Conservation (phyloP, 148 eudicot genomes). For the Rhododendron griersonianum region DNA sequence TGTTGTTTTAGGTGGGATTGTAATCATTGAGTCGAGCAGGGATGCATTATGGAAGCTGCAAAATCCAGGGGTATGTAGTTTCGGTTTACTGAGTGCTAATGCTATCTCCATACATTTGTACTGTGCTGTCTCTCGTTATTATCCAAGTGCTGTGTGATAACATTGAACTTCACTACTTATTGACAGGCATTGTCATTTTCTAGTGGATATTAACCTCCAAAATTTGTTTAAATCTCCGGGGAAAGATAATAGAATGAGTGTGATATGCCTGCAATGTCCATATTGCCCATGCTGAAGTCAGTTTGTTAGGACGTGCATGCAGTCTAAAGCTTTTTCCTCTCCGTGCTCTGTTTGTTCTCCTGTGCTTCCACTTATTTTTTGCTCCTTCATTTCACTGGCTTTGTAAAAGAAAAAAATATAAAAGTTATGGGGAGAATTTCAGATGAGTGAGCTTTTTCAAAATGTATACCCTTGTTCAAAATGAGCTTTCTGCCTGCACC, state of each 20-base stretch:
- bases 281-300: background rate
- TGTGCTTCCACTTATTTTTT: background rate
- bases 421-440: background rate
- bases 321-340: background rate
- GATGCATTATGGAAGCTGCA: constrained; percentile 48
- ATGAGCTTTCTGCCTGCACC: background rate
- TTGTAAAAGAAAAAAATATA: no score
- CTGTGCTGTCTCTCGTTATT: background rate
- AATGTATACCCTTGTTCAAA: background rate
- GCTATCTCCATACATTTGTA: background rate
- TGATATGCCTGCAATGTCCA: background rate
- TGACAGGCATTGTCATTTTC: background rate
- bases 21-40: constrained; percentile 34
- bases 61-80: constrained; percentile 50
- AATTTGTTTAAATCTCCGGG: background rate
- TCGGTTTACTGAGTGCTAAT: background rate
- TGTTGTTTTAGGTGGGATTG: constrained; percentile 36
- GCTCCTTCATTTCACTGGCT: background rate
- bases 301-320: background rate
- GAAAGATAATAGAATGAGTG: background rate
- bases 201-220: background rate
- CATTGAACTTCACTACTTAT: background rate
- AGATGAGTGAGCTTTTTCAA: background rate
- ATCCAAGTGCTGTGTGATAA: background rate
- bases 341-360: no score